Base-by-base conservation (phyloP, 306 rosid genomes). In the Prunus mongolica region DNA sequence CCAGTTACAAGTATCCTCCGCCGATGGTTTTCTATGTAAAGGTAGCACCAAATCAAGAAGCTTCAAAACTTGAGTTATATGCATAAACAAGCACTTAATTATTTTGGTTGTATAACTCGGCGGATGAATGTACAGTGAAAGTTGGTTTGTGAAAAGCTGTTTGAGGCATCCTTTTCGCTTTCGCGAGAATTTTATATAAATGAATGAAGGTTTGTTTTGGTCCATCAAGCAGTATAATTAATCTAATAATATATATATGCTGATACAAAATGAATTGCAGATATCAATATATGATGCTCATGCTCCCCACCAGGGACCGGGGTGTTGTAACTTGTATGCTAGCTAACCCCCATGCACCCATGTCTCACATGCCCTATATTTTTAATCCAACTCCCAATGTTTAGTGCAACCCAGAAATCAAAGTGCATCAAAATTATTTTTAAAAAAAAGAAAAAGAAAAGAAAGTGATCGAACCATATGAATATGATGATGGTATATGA, bases 1-100 rank as follows among this genome's bases (percentile, higher is more conserved):
- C n/a, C 84, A 83, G 62, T 67, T 86, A 82, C 90, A 84, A 16
- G 82, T 84, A 72, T 79, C 91, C 10, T 65, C 93, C 73, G 24
- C 77, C 8, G 84, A 75, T 72, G 80, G 82, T 47, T 75, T 83
- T 67, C 24, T 74, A 12, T 60, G 79, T 81, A 77, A 62, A 76
- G 78, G 57, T 22, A 82, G 76, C 44, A 38, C 44, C 44, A 38
- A 7, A 69, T 79, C 86, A 69, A 67, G 83, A 34, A 87, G 91
- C 74, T 86, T 87, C 66, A 69, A 79, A 71, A 64, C 78, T 56
- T 87, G 58, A 55, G 22, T 58, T 58, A 28, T 30, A 63, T 12
- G 3, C 16, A 13, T 49, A 49, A 49, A 47, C 51, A 47, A 47
- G 51, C 15, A 14, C 51, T 47, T 34, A 34, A 6, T 34, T 34